Conservation (phyloP, 1,284 basidiomycete species). For the Kwoniella shivajii region DNA sequence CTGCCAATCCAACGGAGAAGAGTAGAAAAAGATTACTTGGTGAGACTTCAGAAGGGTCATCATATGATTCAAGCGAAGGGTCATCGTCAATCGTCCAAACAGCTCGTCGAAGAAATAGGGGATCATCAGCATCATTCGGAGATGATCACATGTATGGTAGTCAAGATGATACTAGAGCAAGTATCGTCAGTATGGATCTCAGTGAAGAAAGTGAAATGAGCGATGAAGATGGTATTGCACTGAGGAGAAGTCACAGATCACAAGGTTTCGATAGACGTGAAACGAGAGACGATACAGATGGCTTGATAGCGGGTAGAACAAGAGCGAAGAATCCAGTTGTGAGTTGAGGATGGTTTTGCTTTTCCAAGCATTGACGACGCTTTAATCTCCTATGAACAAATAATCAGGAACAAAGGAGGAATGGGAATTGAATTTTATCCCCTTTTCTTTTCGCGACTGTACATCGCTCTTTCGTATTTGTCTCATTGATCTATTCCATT, state of each 20-base stretch:
- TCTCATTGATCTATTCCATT: no score
- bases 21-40: neutral
- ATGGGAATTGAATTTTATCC: no score
- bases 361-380: no score
- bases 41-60: neutral
- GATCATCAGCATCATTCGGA: neutral
- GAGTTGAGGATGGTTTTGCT: neutral
- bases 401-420: no score
- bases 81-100: neutral
- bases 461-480: no score
- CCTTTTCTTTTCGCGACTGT: no score
- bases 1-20: neutral
- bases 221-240: neutral
- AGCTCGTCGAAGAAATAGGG: neutral
- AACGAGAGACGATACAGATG: neutral
- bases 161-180: neutral
- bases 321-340: conserved; percentile 8
- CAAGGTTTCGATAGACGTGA: neutral
- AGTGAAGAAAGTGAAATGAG: neutral
- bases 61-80: neutral
- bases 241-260: conserved; percentile 6
- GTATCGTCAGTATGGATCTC: neutral
- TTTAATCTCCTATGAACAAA: no score
- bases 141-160: neutral
- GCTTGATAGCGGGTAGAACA: conserved; percentile 2